Base-by-base conservation (phyloP, 192 early-diverging fungal species). In the Chytriomyces hyalinus region DNA sequence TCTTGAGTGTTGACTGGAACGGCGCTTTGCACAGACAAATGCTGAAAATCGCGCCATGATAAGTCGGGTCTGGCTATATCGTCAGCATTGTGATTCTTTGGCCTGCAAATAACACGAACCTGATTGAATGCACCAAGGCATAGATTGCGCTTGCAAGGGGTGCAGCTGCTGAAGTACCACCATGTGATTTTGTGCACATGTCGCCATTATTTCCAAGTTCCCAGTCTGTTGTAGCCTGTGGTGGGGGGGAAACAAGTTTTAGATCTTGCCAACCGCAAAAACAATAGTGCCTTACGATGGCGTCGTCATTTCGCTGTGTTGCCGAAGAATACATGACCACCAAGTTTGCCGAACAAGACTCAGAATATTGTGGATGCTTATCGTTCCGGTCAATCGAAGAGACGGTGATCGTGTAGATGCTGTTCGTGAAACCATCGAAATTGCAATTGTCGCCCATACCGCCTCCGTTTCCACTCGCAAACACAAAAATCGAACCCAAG, bases 381-480 rank as follows among this genome's bases (percentile, higher is more conserved):
- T 93, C 90, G 1, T 81, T 49, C 62, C 92, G 88, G 76, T 94
- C 91, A 49, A 98, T 86, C 36, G 95, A 93, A 6, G 93, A 93
- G 8, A 98, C 92, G 2, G 95, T 95, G 73, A 98, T 91, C 1
- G 96, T 97, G 80, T 94, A 98, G 8, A 96, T 93, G 71, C 92
- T 93, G 85, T 98, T 98, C 28, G 95, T 95, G 82, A 96, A 97
- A 11, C 95, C 95, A 77, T 98, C 95, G 86, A 91, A 95, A 81
- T 98, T 98, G 85, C 87, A 70, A 82, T 98, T 95, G 69, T 98
- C 96, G 48, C 86, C 85, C 5, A 61, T 77, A 0, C 81, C 77
- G 0, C 93, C 95, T 26, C 96, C 96, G 69, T 98, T 97, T 46
- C 96, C 96, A 4, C 93, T 91, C 1, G 95, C 96, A 87, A 98